Evolutionary conservation across 371 early-diverging fungal genomes (phyloP), one percentile per base, ranked within the genome.

Genomic region (Mucor velutinosus): DNA sequence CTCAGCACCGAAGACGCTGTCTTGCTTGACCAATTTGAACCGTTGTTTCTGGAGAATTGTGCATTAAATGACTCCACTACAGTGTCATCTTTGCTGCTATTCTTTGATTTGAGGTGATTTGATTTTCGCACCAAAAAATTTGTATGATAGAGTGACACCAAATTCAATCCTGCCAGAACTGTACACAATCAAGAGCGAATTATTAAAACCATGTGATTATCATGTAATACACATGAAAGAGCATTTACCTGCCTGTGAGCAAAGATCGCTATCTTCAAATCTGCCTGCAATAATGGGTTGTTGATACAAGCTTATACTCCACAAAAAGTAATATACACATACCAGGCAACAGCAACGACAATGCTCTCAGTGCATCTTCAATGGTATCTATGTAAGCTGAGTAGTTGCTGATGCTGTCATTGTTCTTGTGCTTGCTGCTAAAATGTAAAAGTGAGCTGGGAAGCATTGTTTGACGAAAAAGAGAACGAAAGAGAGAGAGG

Each of bases 291-390:
- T 7, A 19, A 27, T 5, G 4, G 33, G 37, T 10, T 37, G 17
- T 56, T 19, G 41, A 25, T 19, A 29, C 8, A 61, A 7, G 43
- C 7, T 7, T 35, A 2, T 17, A 17, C 23, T 33, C 30, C 10
- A n/a, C 1, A 21, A 27, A 15, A 17, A 19, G 0, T 17, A 19
- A 23, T 25, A 23, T 32, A 15, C 5, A 29, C 7, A 53, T 62
- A 74, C 74, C 74, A 30, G 74, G 74, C 30, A 74, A 53, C 30
- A 74, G 53, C 27, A 74, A 25, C 14, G 74, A 64, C n/a, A 67
- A 33, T 0, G 72, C 72, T 47, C 72, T 66, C 15, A 71, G 8
- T 3, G 61, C 23, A 64, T 71, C 72, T 21, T 71, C 72, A 21
- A 71, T 60, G 19, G 72, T 67, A 37, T 67, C 64, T 29, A 71